These are phyloP conservation scores for Colletotrichum cuscutae DNA, from an alignment of 2,329 filamentous ascomycete species.

Conservation along the genomic window DNA sequence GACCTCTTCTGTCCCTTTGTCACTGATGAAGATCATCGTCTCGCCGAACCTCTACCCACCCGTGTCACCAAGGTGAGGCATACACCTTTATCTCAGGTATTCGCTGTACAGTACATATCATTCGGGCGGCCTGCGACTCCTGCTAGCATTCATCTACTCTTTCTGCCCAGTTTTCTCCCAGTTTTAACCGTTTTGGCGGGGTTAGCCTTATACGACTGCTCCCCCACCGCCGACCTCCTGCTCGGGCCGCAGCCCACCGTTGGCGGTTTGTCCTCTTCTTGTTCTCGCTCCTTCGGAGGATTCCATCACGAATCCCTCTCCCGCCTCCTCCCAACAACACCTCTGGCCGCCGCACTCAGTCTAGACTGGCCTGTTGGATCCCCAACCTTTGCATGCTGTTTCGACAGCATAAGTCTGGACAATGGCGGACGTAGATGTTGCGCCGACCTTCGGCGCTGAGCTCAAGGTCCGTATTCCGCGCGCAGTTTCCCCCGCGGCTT, in stretches of 20 bases:
- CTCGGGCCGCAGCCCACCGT: conserved; percentile 29
- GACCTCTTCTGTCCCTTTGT: conserved; percentile 7
- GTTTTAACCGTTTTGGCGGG: conserved; percentile 33
- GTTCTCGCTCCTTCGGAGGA: conserved; percentile 28
- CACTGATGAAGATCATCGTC: conserved; percentile 14
- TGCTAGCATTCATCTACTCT: conserved; percentile 23
- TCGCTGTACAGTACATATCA: conserved; percentile 24
- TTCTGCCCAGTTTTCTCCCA: conserved; percentile 24
- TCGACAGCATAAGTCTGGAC: conserved; percentile 3
- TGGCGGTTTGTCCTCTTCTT: conserved; percentile 26
- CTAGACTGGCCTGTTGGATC: conserved; percentile 2
- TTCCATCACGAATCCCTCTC: conserved; percentile 14
- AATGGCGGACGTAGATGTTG: conserved; percentile 86
- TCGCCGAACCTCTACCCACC: conserved; percentile 3
- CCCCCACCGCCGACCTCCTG: conserved; percentile 23
- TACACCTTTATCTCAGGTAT: conserved; percentile 7
- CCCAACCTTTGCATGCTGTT: conserved; percentile 24
- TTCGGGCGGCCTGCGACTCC: conserved; percentile 29
- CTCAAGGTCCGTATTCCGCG: conserved; percentile 75
- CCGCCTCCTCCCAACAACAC: neutral
- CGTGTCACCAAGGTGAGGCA: neutral
- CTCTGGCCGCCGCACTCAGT: neutral
- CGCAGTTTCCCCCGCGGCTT: neutral
- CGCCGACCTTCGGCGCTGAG: conserved; percentile 91
- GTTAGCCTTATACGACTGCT: conserved; percentile 30